Base-by-base conservation (phyloP, 805 yeast genomes). In the Starmerella geochares region DNA sequence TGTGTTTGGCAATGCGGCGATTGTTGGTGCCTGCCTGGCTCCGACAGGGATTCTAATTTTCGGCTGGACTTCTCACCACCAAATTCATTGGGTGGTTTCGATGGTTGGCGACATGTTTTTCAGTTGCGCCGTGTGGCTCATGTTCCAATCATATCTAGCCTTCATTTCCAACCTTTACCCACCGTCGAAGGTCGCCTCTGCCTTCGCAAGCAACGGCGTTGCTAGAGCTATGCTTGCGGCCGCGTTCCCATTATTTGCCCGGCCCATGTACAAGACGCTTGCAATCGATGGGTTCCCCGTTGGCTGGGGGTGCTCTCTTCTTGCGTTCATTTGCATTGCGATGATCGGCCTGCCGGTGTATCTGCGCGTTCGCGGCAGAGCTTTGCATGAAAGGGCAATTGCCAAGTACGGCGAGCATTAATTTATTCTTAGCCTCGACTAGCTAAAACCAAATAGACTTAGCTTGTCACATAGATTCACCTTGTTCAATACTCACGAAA, bases 241-340 rank as follows among this genome's bases (percentile, higher is more conserved):
- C 53, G 74, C 73, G 2, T 78, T 79, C 68, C 82, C 83, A 38
- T 67, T 82, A 46, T 80, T 82, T 63, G 83, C 83, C 7, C 60
- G 69, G 31, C 73, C 75, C 24, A 71, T 81, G 75, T 82, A 73
- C 60, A 66, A 70, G 51, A 74, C 58, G 21, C 44, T 60, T 32
- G 61, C 59, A 8, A 62, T 58, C 14, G 27, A 62, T 1, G 71
- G 68, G 37, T 79, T 66, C 59, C 81, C 83, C 2, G 78, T 77
- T 16, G 82, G 71, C 1, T 78, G 79, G 80, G 82, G 81, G 2
- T 67, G 75, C 9, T 66, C 74, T 7, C 57, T 76, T 5, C 58
- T 75, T 39, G 78, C 73, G 0, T 71, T 74, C 54, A 55, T 73
- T 39, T 56, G 70, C 4, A 43, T 71, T 24, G 71, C 59, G 0